Percentiles rank a stretch among this genome's conserved stretches.
Evolutionary conservation across 2,329 filamentous ascomycete genomes (phyloP).

Genomic region (Metarhizium album): DNA sequence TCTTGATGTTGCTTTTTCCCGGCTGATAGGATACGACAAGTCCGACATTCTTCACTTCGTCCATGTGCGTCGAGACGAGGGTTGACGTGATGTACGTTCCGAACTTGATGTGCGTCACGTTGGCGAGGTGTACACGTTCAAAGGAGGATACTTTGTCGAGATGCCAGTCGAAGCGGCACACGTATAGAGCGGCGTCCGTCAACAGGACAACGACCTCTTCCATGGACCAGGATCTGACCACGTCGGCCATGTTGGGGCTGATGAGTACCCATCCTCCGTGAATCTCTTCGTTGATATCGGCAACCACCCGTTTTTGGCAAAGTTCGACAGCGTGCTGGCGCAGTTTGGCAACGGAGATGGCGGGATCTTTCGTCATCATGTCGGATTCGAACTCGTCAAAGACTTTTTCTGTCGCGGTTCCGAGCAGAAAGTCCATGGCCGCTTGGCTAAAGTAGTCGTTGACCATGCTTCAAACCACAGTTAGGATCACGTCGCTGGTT

Average conservation of each 20-base stretch:
- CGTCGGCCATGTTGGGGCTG: slow-evolving; percentile 62
- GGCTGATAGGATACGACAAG: slow-evolving; percentile 70
- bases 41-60: slow-evolving; percentile 73
- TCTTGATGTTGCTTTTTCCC: slow-evolving; percentile 57
- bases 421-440: slow-evolving; percentile 86
- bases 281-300: slow-evolving; percentile 73
- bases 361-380: slow-evolving; percentile 88
- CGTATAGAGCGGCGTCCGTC: slow-evolving; percentile 76
- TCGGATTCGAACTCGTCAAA: slow-evolving; percentile 92
- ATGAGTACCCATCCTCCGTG: slow-evolving; percentile 83
- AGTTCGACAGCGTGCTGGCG: slow-evolving; percentile 84
- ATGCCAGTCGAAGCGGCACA: slow-evolving; percentile 89
- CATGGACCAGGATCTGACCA: slow-evolving; percentile 59
- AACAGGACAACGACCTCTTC: slow-evolving; percentile 83
- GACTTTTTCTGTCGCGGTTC: slow-evolving; percentile 72
- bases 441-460: slow-evolving; percentile 97
- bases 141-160: slow-evolving; percentile 91
- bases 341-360: slow-evolving; percentile 74
- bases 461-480: slow-evolving; percentile 63
- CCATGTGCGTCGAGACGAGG: slow-evolving; percentile 63
- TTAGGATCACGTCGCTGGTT: slow-evolving; percentile 6
- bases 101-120: slow-evolving; percentile 60
- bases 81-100: slow-evolving; percentile 90
- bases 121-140: slow-evolving; percentile 69
- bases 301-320: slow-evolving; percentile 76